Percentiles rank a stretch among this genome's conserved stretches.
Evolutionary conservation across 257 asterid genomes (phyloP).

Genomic region (Osmanthus fragrans): DNA sequence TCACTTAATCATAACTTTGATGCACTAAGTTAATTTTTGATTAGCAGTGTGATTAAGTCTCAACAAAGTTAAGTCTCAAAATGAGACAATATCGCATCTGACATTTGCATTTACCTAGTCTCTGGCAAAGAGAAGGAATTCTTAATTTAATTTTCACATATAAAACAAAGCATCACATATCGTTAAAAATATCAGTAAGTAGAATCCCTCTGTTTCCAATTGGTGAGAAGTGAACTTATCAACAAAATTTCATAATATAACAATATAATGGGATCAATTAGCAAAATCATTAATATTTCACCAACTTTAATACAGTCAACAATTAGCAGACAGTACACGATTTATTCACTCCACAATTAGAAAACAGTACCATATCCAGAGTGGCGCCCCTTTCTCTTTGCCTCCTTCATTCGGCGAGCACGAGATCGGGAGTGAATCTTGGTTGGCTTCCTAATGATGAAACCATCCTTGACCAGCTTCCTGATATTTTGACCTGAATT

Average conservation of each 20-base stretch:
- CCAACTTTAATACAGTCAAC: not conserved
- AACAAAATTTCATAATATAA: not conserved
- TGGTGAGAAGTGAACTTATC: not conserved
- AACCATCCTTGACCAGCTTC: slow-evolving; percentile 60
- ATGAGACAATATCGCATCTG: not conserved
- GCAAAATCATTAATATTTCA: not conserved
- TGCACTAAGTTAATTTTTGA: not conserved
- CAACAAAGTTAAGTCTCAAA: not conserved
- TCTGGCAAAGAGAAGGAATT: not conserved
- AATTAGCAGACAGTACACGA: not conserved
- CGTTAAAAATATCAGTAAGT: not conserved
- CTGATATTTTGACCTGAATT: slow-evolving; percentile 43
- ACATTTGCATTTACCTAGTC: not conserved
- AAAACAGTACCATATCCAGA: slow-evolving; percentile 48
- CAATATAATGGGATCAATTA: not conserved
- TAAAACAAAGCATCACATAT: not conserved
- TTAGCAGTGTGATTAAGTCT: not conserved
- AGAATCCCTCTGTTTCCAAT: not conserved
- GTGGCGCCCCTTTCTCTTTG: slow-evolving; percentile 61
- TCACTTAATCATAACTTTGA: not conserved
- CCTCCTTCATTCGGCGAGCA: slow-evolving; percentile 59
- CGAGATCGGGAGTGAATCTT: slow-evolving; percentile 62
- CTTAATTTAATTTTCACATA: not conserved
- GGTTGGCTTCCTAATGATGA: slow-evolving; percentile 61
- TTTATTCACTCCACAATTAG: not conserved